Evolutionary conservation across 2,329 filamentous ascomycete genomes (phyloP).

Genomic region (Didymella lethalis): DNA sequence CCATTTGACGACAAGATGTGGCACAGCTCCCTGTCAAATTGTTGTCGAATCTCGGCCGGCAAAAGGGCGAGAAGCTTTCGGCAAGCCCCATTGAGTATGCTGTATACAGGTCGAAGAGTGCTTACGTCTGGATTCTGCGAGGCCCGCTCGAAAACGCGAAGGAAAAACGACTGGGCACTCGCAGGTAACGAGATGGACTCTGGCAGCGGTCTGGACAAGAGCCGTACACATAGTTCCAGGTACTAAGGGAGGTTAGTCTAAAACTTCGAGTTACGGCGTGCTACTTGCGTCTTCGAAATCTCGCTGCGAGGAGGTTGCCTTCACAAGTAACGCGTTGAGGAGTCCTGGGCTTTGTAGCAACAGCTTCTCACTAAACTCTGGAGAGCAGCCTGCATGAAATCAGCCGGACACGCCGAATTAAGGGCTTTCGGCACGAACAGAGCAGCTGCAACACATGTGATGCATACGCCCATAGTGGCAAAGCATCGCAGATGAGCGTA

Average conservation of each 20-base stretch:
- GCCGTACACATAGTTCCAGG: slow-evolving; percentile 39
- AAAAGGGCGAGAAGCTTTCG: slow-evolving; percentile 38
- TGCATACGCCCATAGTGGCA: slow-evolving; percentile 61
- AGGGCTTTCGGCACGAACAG: slow-evolving; percentile 46
- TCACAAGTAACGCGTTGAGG: slow-evolving; percentile 45
- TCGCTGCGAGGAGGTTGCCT: slow-evolving; percentile 40
- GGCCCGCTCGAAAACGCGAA: slow-evolving; percentile 43
- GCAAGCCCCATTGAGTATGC: slow-evolving; percentile 50
- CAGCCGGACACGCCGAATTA: slow-evolving; percentile 13
- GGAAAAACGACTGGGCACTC: slow-evolving; percentile 46
- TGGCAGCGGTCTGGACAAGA: slow-evolving; percentile 46
- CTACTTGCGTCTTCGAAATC: slow-evolving; percentile 44
- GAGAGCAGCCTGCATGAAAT: slow-evolving; percentile 34
- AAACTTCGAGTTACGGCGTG: too few species aligned
- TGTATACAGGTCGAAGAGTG: slow-evolving; percentile 41
- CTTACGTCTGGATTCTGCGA: slow-evolving; percentile 31
- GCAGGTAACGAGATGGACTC: slow-evolving; percentile 41
- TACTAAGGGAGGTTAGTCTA: slow-evolving; percentile 27
- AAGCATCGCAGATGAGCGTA: slow-evolving; percentile 55
- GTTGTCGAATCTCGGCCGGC: slow-evolving; percentile 28
- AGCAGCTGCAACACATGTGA: slow-evolving; percentile 60
- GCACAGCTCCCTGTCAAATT: slow-evolving; percentile 41
- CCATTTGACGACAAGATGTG: slow-evolving; percentile 37
- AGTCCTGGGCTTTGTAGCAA: slow-evolving; percentile 42
- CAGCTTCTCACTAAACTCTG: slow-evolving; percentile 43